A percentile compares a stretch with the other conserved stretches of the same genome.
These are phyloP conservation scores for Striga asiatica DNA, from an alignment of 257 asterid genomes.

Conservation along the genomic window DNA sequence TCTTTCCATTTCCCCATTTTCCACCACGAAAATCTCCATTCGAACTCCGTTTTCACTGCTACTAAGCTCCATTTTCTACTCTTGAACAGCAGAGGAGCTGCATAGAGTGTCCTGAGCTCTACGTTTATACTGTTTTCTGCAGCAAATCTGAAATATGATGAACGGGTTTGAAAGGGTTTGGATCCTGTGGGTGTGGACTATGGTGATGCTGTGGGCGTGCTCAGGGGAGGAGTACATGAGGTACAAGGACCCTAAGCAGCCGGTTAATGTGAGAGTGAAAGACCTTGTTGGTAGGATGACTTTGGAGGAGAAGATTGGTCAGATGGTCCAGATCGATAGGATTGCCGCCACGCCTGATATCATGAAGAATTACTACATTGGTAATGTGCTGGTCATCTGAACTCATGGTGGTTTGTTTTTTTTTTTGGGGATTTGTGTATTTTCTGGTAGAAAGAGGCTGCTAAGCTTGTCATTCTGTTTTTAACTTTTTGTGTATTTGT, in stretches of 20 bases:
- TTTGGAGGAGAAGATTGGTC: slow-evolving; percentile 75
- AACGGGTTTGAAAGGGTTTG: slow-evolving; percentile 23
- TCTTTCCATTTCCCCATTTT: too few relatives aligned
- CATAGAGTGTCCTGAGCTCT: too few relatives aligned
- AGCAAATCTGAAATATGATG: too few relatives aligned
- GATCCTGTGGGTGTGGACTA: slow-evolving; percentile 25
- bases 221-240: slow-evolving; percentile 28
- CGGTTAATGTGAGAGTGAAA: slow-evolving; percentile 40
- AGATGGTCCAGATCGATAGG: slow-evolving; percentile 89
- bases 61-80: too few relatives aligned
- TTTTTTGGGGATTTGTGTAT: neutral
- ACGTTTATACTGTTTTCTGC: too few relatives aligned
- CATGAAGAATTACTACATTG: slow-evolving; percentile 52
- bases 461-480: too few relatives aligned
- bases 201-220: slow-evolving; percentile 36
- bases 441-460: too few relatives aligned
- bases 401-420: slow-evolving; percentile 1
- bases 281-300: slow-evolving; percentile 69
- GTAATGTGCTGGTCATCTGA: slow-evolving; percentile 23
- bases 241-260: slow-evolving; percentile 67
- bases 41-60: too few relatives aligned
- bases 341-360: slow-evolving; percentile 47
- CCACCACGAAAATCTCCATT: too few relatives aligned
- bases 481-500: too few relatives aligned
- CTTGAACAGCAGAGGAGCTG: too few relatives aligned